A percentile compares a stretch with the other conserved stretches of the same genome.
These are phyloP conservation scores for Neurospora discreta DNA, from an alignment of 495 filamentous ascomycete genomes.

Conservation along the genomic window DNA sequence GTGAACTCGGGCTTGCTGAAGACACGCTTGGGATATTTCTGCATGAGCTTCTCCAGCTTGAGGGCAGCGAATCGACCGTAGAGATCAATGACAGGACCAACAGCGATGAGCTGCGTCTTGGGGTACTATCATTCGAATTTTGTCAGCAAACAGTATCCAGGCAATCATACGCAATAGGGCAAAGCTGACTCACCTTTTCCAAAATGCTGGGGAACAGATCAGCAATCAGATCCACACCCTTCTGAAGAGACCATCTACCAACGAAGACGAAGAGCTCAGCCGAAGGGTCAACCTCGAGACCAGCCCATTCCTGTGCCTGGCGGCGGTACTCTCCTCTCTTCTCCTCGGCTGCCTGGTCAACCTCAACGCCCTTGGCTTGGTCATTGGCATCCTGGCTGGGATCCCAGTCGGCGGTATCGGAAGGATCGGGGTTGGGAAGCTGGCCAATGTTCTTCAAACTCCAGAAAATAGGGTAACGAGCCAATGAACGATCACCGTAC, in stretches of 20 bases:
- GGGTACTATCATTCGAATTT: slow-evolving; percentile 24
- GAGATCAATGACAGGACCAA: slow-evolving; percentile 67
- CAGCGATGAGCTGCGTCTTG: slow-evolving; percentile 57
- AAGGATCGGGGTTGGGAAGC: slow-evolving; percentile 66
- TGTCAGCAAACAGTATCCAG: neutral
- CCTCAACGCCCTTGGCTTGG: slow-evolving; percentile 39
- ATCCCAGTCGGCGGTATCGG: slow-evolving; percentile 60
- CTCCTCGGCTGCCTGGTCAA: slow-evolving; percentile 50
- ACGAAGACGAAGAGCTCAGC: slow-evolving; percentile 72
- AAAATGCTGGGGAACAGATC: slow-evolving; percentile 64
- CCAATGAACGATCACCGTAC: slow-evolving; percentile 64
- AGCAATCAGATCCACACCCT: slow-evolving; percentile 68
- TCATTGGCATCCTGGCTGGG: slow-evolving; percentile 30
- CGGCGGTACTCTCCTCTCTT: slow-evolving; percentile 45
- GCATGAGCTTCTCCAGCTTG: slow-evolving; percentile 62
- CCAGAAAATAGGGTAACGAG: slow-evolving; percentile 72
- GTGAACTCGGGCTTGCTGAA: slow-evolving; percentile 72
- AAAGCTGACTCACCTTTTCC: slow-evolving; percentile 29
- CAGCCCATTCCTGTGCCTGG: slow-evolving; percentile 71
- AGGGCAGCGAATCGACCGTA: slow-evolving; percentile 69
- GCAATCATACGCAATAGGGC: neutral
- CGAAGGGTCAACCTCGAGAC: slow-evolving; percentile 49
- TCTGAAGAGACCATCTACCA: slow-evolving; percentile 70
- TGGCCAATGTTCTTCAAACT: slow-evolving; percentile 58
- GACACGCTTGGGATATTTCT: slow-evolving; percentile 63